phyloP scores from a whole-genome alignment of 176 grass and related monocot species.

The Carex littledalei region DNA sequence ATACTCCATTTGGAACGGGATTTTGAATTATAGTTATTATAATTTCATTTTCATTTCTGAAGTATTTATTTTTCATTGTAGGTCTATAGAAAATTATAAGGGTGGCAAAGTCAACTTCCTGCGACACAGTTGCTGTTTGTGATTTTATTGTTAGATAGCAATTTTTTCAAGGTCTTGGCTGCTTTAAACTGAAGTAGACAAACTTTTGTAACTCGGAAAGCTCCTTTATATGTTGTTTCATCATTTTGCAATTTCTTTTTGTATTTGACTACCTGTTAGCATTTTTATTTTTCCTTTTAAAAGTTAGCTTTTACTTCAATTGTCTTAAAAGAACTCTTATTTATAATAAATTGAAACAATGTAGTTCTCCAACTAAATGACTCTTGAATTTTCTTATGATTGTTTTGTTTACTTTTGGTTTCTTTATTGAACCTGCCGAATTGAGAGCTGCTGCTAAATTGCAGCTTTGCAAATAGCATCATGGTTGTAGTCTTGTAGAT shows the following conservation, averaged over 20 bases:
- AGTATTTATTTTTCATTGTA: not conserved
- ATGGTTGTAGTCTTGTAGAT: not conserved
- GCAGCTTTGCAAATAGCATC: not conserved
- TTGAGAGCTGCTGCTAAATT: not conserved
- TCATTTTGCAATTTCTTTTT: not conserved
- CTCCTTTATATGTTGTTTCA: not conserved
- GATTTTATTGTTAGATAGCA: not conserved
- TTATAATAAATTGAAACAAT: not conserved
- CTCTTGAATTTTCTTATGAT: not conserved
- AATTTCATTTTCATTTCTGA: not conserved
- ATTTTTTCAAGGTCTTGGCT: not conserved
- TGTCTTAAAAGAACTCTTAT: not conserved
- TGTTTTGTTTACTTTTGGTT: not conserved
- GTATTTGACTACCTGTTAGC: not conserved
- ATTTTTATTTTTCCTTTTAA: not conserved
- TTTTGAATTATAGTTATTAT: not conserved
- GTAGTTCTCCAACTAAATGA: not conserved
- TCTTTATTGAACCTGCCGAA: not conserved
- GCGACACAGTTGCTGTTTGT: not conserved
- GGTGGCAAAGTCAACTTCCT: not conserved
- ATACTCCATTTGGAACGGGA: not conserved
- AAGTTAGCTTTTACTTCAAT: not conserved
- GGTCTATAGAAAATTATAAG: not conserved
- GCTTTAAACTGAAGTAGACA: not conserved
- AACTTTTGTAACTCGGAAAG: not conserved